Percentiles rank a stretch among this genome's conserved stretches.
Evolutionary conservation across 2,329 filamentous ascomycete genomes (phyloP).

Genomic region (Venturia oleaginea): DNA sequence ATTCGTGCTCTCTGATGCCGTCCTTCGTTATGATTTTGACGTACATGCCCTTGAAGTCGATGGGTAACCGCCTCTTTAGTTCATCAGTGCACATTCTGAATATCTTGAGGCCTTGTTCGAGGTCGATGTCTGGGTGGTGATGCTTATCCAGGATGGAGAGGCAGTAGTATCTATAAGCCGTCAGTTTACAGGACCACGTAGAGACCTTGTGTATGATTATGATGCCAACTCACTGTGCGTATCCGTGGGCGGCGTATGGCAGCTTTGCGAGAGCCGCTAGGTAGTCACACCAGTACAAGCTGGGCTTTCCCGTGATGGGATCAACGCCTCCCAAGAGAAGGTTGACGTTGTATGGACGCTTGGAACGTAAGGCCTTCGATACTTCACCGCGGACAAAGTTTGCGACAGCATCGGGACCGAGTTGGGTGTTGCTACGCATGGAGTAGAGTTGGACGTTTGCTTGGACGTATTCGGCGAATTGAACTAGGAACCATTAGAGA

Average conservation of each 20-base stretch:
- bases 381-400: constrained; percentile 93
- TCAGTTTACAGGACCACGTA: neutral
- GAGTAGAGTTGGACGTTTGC: constrained; percentile 96
- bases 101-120: constrained; percentile 85
- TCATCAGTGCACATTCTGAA: constrained; percentile 93
- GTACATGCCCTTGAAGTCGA: constrained; percentile 94
- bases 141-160: constrained; percentile 97
- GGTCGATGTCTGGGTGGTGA: constrained; percentile 86
- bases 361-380: constrained; percentile 78
- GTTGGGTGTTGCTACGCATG: constrained; percentile 92
- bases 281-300: constrained; percentile 96
- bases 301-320: constrained; percentile 80
- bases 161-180: constrained; percentile 72
- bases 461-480: constrained; percentile 99
- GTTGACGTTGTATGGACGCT: constrained; percentile 95
- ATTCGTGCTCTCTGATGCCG: constrained; percentile 75
- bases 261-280: constrained; percentile 79
- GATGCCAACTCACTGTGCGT: constrained; percentile 66
- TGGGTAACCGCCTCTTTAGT: constrained; percentile 89
- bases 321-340: constrained; percentile 90
- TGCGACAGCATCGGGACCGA: constrained; percentile 80
- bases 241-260: constrained; percentile 94
- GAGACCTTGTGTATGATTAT: neutral
- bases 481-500: constrained; percentile 49
- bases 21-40: constrained; percentile 96